phyloP scores from a whole-genome alignment of 768 basidiomycete species.

The Termitomyces sp. region DNA sequence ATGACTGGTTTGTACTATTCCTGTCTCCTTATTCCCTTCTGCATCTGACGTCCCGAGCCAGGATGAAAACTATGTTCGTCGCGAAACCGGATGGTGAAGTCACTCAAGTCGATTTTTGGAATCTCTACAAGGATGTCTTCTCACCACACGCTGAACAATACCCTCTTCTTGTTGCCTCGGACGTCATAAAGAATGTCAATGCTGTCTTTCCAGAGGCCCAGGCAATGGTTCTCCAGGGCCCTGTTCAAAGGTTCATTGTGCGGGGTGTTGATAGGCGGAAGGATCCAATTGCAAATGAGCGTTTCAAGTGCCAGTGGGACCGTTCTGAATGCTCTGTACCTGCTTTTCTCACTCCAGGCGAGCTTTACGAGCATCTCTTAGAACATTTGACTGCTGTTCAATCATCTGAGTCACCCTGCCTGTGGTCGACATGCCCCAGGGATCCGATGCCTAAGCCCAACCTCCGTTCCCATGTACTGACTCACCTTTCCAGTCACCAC shows the following conservation, averaged over 20 bases:
- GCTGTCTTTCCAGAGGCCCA: conserved; percentile 81
- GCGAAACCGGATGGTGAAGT: conserved; percentile 74
- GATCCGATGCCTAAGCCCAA: conserved; percentile 40
- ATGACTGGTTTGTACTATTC: conserved; percentile 60
- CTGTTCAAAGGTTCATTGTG: conserved; percentile 79
- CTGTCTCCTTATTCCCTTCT: background rate
- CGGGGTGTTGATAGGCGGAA: conserved; percentile 76
- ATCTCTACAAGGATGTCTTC: conserved; percentile 85
- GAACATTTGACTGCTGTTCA: conserved; percentile 50
- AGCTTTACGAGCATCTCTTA: conserved; percentile 72
- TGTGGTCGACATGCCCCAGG: conserved; percentile 69
- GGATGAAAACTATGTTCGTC: conserved; percentile 92
- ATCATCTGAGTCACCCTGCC: conserved; percentile 47
- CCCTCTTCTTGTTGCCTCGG: conserved; percentile 76
- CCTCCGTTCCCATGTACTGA: conserved; percentile 68
- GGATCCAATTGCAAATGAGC: conserved; percentile 51
- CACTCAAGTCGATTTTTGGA: conserved; percentile 96
- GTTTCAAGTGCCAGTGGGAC: conserved; percentile 79
- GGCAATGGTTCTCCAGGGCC: conserved; percentile 80
- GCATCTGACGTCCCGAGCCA: conserved; percentile 23
- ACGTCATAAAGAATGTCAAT: conserved; percentile 92
- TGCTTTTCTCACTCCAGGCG: conserved; percentile 49
- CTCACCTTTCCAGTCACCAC: conserved; percentile 67
- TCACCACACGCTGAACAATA: conserved; percentile 52
- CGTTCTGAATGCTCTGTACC: conserved; percentile 49